A percentile compares a stretch with the other conserved stretches of the same genome.
phyloP scores from a whole-genome alignment of 441 rosid species.

The Hura crepitans region DNA sequence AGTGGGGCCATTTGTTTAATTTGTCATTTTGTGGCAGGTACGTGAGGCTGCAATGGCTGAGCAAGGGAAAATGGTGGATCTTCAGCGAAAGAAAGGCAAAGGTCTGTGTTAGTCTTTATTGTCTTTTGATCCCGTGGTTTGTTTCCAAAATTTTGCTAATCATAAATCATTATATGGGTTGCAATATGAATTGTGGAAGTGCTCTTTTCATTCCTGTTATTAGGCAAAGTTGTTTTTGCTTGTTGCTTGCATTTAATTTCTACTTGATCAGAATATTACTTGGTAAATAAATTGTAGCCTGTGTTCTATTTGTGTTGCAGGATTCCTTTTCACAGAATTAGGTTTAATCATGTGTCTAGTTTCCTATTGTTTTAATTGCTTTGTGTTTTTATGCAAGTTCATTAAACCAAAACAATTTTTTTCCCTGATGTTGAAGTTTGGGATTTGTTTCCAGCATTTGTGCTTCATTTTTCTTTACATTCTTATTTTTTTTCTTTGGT shows the following conservation, averaged over 20 bases:
- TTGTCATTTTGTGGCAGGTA: conserved; percentile 48
- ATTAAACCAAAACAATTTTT: not conserved
- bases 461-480: not conserved
- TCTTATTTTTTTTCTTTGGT: not conserved
- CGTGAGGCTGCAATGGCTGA: conserved; percentile 90
- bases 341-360: too few relatives aligned
- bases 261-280: conserved; percentile 2
- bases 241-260: not conserved
- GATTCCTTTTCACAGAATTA: too few relatives aligned
- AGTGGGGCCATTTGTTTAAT: not conserved
- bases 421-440: not conserved
- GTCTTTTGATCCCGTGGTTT: not conserved
- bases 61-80: conserved; percentile 91
- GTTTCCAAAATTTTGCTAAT: not conserved
- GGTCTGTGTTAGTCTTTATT: conserved; percentile 36
- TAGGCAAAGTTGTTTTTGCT: not conserved
- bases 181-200: too few relatives aligned
- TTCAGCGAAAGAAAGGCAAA: conserved; percentile 93
- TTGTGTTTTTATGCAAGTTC: not conserved
- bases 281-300: too few relatives aligned
- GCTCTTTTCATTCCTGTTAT: not conserved
- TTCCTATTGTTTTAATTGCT: not conserved
- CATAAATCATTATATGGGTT: not conserved
- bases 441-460: not conserved
- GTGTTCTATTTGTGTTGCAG: too few relatives aligned